phyloP scores from a whole-genome alignment of 352 stramenopile species.

The Phytophthora pistaciae region DNA sequence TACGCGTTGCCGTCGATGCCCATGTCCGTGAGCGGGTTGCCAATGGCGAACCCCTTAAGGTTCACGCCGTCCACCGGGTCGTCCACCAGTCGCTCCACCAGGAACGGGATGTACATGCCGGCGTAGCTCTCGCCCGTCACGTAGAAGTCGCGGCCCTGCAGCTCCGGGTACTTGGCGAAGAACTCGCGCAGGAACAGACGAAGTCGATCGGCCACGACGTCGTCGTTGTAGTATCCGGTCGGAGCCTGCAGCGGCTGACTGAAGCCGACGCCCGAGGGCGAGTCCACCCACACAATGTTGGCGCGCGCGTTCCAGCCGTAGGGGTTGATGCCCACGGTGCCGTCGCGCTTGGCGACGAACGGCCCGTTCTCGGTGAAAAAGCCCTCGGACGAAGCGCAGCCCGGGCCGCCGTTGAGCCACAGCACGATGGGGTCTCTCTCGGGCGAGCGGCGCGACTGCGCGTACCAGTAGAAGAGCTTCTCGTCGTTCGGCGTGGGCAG shows the following conservation, averaged over 20 bases:
- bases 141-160: slow-evolving; percentile 79
- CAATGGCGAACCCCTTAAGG: slow-evolving; percentile 77
- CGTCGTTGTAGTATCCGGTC: slow-evolving; percentile 68
- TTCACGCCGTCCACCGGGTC: slow-evolving; percentile 54
- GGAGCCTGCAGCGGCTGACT: slow-evolving; percentile 56
- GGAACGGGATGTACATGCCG: slow-evolving; percentile 88
- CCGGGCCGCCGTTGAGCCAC: slow-evolving; percentile 94
- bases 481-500: slow-evolving; percentile 53
- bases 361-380: slow-evolving; percentile 88
- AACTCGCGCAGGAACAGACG: slow-evolving; percentile 79
- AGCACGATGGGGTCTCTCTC: slow-evolving; percentile 83
- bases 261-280: slow-evolving; percentile 90
- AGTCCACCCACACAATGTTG: slow-evolving; percentile 92
- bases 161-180: slow-evolving; percentile 78
- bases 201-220: slow-evolving; percentile 61
- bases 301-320: slow-evolving; percentile 90
- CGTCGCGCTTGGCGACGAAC: slow-evolving; percentile 64
- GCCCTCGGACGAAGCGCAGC: slow-evolving; percentile 82
- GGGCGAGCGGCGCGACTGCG: slow-evolving; percentile 57
- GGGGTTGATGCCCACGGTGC: slow-evolving; percentile 67
- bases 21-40: slow-evolving; percentile 79
- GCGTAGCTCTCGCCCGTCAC: slow-evolving; percentile 91
- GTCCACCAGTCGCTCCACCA: slow-evolving; percentile 73
- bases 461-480: slow-evolving; percentile 83
- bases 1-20: slow-evolving; percentile 72